Conservation (phyloP, 1,284 basidiomycete species). For the Apiotrichum mycotoxinovorans region DNA sequence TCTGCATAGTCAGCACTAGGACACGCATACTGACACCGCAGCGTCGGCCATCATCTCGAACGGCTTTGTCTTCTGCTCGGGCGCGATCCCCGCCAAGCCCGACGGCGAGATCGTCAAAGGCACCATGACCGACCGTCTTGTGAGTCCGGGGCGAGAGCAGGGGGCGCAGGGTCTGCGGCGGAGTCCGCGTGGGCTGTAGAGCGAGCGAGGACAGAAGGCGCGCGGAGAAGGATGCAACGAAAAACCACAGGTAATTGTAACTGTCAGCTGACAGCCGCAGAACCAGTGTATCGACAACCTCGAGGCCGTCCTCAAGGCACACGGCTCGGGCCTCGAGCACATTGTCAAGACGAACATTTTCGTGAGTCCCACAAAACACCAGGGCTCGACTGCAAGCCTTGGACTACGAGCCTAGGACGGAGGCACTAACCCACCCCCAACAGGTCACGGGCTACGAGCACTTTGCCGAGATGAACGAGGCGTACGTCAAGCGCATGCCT, state of each 20-base stretch:
- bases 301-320: conserved; percentile 58
- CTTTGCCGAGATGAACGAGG: conserved; percentile 31
- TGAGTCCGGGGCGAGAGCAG: conserved; percentile 34
- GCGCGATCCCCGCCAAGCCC: conserved; percentile 58
- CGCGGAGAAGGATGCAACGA: too few relatives aligned
- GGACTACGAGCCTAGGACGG: too few relatives aligned
- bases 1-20: neutral
- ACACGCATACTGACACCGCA: conserved; percentile 7
- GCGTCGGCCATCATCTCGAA: conserved; percentile 51
- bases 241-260: too few relatives aligned
- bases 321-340: conserved; percentile 59
- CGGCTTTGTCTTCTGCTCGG: conserved; percentile 60
- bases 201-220: too few relatives aligned
- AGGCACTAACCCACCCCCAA: too few relatives aligned
- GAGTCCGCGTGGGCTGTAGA: neutral
- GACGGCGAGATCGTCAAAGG: conserved; percentile 57
- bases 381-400: neutral
- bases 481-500: conserved; percentile 28
- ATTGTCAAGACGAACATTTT: conserved; percentile 64
- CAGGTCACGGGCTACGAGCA: conserved; percentile 37
- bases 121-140: conserved; percentile 57
- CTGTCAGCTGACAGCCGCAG: conserved; percentile 46
- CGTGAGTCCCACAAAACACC: conserved; percentile 44
- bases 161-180: neutral
- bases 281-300: conserved; percentile 60